Evolutionary conservation across 257 asterid species (phyloP), one percentile per base, ranked within the genome.

Genomic region (Lycium barbarum): DNA sequence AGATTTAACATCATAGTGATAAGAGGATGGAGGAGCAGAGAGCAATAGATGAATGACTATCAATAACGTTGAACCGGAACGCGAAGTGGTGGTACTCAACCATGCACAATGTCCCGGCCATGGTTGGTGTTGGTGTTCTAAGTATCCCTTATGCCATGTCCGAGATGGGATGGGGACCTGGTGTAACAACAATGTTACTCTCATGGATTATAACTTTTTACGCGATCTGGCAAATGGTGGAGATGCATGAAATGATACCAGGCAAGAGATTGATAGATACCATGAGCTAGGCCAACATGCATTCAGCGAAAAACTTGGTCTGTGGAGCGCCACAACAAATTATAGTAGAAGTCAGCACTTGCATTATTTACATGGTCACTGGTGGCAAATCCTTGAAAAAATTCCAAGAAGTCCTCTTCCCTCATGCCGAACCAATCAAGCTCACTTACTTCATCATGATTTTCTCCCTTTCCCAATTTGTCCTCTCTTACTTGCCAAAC

Each of bases 221-320:
- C 93, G 93, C 97, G 0, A 73, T 94, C 0, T 94, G 97, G 94
- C 98, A 95, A 84, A 94, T 94, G 98, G 97, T 95, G 4, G 94
- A 95, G 81, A 90, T 95, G 96, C 98, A 94, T 45, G 98, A 95
- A 58, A 89, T 88, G 88, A 91, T 93, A 1, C 94, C 95, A 0
- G 97, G 96, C 0, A 95, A 92, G 86, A 87, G 98, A 81, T 92
- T 93, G 96, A 94, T 67, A 81, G 98, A 85, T 94, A 95, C 84
- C 95, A 93, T 17, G 97, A 95, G 55, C 84, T 95, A 4, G 98
- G 98, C 8, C 98, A 94, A 18, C 35, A 86, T 1, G 97, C 97
- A 0, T 95, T 91, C 51, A 96, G 98, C 0, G 87, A 89, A 3
- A 95, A 90, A 59, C 90, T 94, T 0, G 97, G 98, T 12, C 90